These are phyloP conservation scores for Chiua virens DNA, from an alignment of 768 basidiomycete species.

Conservation along the genomic window DNA sequence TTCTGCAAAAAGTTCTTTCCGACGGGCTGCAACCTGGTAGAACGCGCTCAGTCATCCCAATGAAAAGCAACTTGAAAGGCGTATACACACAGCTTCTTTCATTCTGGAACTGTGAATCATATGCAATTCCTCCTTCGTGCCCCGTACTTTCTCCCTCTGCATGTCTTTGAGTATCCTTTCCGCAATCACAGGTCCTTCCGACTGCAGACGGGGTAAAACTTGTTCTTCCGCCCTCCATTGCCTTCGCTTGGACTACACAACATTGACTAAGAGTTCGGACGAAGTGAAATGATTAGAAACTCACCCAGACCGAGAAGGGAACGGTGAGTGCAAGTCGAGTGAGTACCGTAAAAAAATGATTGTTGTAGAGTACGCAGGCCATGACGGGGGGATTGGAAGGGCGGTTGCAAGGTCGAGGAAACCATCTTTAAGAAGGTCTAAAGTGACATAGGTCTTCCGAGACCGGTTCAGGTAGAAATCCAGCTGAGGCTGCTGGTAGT, in stretches of 20 bases:
- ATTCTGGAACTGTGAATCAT: constrained; percentile 48
- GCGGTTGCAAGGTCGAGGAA: constrained; percentile 78
- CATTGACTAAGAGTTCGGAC: constrained; percentile 14
- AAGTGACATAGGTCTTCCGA: constrained; percentile 23
- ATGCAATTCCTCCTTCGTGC: constrained; percentile 52
- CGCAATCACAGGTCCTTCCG: constrained; percentile 42
- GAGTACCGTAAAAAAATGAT: constrained; percentile 66
- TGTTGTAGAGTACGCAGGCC: constrained; percentile 72
- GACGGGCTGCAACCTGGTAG: constrained; percentile 50
- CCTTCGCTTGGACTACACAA: constrained; percentile 55
- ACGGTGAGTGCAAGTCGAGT: constrained; percentile 60
- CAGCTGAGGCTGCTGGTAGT: constrained; percentile 5
- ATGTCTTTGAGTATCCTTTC: constrained; percentile 44
- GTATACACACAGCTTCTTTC: constrained; percentile 42
- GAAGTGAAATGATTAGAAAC: neutral
- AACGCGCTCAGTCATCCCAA: constrained; percentile 3
- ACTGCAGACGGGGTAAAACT: constrained; percentile 56
- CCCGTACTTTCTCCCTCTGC: constrained; percentile 54
- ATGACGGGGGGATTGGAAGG: constrained; percentile 65
- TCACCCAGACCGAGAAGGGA: constrained; percentile 78
- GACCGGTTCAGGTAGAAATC: neutral
- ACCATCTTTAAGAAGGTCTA: constrained; percentile 49
- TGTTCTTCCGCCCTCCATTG: constrained; percentile 60
- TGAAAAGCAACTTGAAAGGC: neutral
- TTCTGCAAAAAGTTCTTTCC: constrained; percentile 58